phyloP scores from a whole-genome alignment of 331 rosid genomes.

The Quercus lobata region DNA sequence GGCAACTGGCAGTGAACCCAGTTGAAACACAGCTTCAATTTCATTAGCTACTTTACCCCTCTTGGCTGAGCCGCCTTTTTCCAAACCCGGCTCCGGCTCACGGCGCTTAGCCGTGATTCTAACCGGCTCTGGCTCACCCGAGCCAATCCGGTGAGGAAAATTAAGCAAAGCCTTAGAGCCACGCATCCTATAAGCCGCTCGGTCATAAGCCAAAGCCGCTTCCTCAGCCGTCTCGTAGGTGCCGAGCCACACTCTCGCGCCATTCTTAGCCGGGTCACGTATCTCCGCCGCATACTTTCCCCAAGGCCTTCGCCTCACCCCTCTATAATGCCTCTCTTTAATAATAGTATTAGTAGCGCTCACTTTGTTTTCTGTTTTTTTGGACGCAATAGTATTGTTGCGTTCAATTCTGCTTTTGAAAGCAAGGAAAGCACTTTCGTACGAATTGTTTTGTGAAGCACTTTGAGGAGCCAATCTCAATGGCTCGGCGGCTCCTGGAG shows the following conservation, averaged over 20 bases:
- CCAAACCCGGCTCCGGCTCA: background rate
- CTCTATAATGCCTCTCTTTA: conserved; percentile 9
- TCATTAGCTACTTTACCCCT: background rate
- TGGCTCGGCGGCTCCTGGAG: background rate
- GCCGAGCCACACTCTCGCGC: conserved; percentile 24
- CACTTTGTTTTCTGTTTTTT: background rate
- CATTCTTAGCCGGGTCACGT: conserved; percentile 21
- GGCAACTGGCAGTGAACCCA: background rate
- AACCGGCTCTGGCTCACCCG: conserved; percentile 6
- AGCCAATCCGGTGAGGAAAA: conserved; percentile 9
- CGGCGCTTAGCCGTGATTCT: conserved; percentile 14
- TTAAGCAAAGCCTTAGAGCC: conserved; percentile 26
- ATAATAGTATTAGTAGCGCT: background rate
- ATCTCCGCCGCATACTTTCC: conserved; percentile 21
- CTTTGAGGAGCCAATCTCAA: background rate
- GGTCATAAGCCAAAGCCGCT: conserved; percentile 23
- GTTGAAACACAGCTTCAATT: background rate
- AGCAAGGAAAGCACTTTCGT: background rate
- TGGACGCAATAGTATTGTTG: background rate
- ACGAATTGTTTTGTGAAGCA: background rate
- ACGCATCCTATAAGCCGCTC: conserved; percentile 19
- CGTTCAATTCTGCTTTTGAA: background rate
- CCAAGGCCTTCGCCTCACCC: conserved; percentile 22
- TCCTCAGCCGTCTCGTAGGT: conserved; percentile 24
- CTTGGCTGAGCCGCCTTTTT: background rate